Base-by-base conservation (phyloP, 352 stramenopile genomes). In the Vaucheria bursata region DNA sequence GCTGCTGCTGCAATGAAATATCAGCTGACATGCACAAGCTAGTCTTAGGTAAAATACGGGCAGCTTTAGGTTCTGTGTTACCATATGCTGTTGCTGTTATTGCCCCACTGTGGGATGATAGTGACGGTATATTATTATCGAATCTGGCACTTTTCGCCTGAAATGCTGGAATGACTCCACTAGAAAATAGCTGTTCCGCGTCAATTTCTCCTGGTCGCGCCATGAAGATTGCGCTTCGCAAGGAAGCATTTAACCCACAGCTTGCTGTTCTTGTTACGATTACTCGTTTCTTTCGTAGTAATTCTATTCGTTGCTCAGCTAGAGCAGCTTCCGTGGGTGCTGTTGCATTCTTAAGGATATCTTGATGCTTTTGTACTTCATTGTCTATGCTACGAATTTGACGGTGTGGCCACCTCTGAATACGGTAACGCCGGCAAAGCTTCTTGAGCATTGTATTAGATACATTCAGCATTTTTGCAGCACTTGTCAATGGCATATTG, bases 371-470 rank as follows among this genome's bases (percentile, higher is more conserved):
- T n/a, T 73, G 31, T 4, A 73, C n/a, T 37, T 33, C 25, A 32
- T 73, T 73, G 25, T 73, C 68, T 8, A 73, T 73, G 8, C 35
- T 73, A 40, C 73, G 68, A 45, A 73, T 73, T 50, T 73, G 68
- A 4, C 68, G 68, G 49, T 73, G 68, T n/a, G 68, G 68, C 68
- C 68, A 73, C 29, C 68, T 35, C 68, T 73, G 68, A 8, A 73
- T 73, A n/a, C 68, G 4, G 32, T 71, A 73, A 7, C 49, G 34
- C 5, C 68, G n/a, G 32, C 68, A 73, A 4, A 73, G 31, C 68
- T 73, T 73, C 68, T 73, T 73, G 5, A 73, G 32, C 68, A 73
- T 73, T 12, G 68, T 73, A 37, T 70, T 73, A 50, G 31, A 70
- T 6, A 73, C 32, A 7, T 53, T 53, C 29, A 73, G 5, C 8